Conservation (phyloP, 768 basidiomycete species). For the Phylloporus sp. region DNA sequence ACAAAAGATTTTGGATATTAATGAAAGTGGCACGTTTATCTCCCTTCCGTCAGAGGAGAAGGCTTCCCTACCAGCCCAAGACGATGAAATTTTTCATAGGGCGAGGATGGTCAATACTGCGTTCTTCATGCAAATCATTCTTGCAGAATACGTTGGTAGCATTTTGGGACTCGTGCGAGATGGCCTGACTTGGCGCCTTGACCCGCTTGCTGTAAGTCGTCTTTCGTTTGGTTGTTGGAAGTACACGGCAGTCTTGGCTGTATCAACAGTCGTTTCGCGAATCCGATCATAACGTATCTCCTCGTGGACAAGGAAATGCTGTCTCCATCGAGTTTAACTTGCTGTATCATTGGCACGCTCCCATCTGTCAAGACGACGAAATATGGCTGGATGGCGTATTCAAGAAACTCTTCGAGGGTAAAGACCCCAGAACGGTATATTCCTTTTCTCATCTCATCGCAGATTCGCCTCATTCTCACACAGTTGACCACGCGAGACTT, state of each 20-base stretch:
- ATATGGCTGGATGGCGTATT: slow-evolving; percentile 53
- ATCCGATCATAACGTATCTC: slow-evolving; percentile 46
- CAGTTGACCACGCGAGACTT: slow-evolving; percentile 23
- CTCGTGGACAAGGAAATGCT: slow-evolving; percentile 71
- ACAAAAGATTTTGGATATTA: slow-evolving; percentile 60
- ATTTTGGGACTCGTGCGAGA: slow-evolving; percentile 71
- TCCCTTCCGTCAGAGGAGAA: slow-evolving; percentile 15
- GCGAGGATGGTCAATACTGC: slow-evolving; percentile 71
- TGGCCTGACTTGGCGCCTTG: slow-evolving; percentile 60
- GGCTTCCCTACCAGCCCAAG: slow-evolving; percentile 42
- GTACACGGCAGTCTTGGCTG: not conserved
- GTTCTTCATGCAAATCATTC: slow-evolving; percentile 66
- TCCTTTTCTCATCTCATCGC: not conserved
- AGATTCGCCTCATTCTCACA: not conserved
- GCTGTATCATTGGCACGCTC: slow-evolving; percentile 61
- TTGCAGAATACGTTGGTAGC: slow-evolving; percentile 69
- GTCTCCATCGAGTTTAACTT: slow-evolving; percentile 74
- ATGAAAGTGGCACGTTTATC: slow-evolving; percentile 53
- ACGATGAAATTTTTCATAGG: slow-evolving; percentile 75
- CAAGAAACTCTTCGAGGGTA: slow-evolving; percentile 37
- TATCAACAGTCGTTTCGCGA: slow-evolving; percentile 46
- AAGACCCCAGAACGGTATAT: slow-evolving; percentile 39
- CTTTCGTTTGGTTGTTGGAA: not conserved
- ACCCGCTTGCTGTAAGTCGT: slow-evolving; percentile 54
- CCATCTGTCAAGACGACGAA: slow-evolving; percentile 51